phyloP scores from a whole-genome alignment of 495 filamentous ascomycete species.

The Neurospora terricola region DNA sequence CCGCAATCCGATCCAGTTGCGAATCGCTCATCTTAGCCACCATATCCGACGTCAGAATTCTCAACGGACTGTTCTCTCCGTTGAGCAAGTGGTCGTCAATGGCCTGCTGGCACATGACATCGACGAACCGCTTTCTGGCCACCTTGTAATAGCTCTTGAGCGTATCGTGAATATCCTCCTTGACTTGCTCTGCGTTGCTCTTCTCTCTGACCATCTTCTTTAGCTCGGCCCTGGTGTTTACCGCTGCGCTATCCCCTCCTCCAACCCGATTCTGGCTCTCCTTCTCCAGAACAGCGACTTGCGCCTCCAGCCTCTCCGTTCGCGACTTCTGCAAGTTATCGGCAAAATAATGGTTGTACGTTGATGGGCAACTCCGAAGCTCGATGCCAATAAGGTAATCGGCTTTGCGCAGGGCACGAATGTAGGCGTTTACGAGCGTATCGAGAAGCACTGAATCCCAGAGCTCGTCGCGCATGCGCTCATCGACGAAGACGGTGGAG shows the following conservation, averaged over 20 bases:
- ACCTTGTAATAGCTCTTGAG: conserved; percentile 53
- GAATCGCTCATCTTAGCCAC: conserved; percentile 17
- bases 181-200: conserved; percentile 36
- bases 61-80: conserved; percentile 20
- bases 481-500: conserved; percentile 27
- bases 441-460: conserved; percentile 32
- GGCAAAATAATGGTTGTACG: conserved; percentile 45
- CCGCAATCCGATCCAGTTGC: conserved; percentile 27
- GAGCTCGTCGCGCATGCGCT: conserved; percentile 28
- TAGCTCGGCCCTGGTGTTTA: neutral
- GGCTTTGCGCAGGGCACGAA: conserved; percentile 29
- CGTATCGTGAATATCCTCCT: conserved; percentile 47
- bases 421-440: conserved; percentile 32
- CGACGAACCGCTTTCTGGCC: conserved; percentile 45
- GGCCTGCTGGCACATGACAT: conserved; percentile 37
- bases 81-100: conserved; percentile 25
- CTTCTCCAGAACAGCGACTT: conserved; percentile 5
- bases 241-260: neutral
- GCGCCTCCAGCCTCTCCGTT: conserved; percentile 11
- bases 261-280: neutral
- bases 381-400: conserved; percentile 42
- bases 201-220: conserved; percentile 19
- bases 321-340: conserved; percentile 35
- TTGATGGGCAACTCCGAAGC: conserved; percentile 32
- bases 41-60: conserved; percentile 16